A percentile compares a stretch with the other conserved stretches of the same genome.
These are phyloP conservation scores for Gaeumannomyces tritici DNA, from an alignment of 2,329 filamentous ascomycete species.

Conservation along the genomic window DNA sequence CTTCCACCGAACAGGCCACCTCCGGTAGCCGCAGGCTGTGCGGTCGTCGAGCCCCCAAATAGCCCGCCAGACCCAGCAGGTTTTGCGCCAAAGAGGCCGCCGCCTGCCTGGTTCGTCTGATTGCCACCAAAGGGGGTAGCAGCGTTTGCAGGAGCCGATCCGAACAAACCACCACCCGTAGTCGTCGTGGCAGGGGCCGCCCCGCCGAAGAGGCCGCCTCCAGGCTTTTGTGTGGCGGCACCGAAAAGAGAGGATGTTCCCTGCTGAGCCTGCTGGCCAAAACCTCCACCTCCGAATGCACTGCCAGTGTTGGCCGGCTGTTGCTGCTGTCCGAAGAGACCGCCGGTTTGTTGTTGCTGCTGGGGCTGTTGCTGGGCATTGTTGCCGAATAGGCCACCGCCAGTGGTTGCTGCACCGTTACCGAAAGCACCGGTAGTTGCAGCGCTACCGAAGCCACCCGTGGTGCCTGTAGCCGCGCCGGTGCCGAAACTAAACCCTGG, in stretches of 20 bases:
- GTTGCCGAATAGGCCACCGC: conserved; percentile 17
- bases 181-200: conserved; percentile 12
- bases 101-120: conserved; percentile 12
- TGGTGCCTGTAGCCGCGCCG: conserved; percentile 13
- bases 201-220: conserved; percentile 5
- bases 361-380: conserved; percentile 3
- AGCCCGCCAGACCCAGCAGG: conserved; percentile 30
- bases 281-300: conserved; percentile 6
- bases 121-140: not conserved
- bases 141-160: conserved; percentile 22
- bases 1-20: conserved; percentile 46
- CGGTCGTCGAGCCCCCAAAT: conserved; percentile 33
- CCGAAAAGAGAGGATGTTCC: conserved; percentile 6
- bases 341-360: not conserved
- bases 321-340: conserved; percentile 7
- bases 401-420: conserved; percentile 21
- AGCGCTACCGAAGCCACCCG: conserved; percentile 19
- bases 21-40: conserved; percentile 25
- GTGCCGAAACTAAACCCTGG: conserved; percentile 15
- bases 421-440: conserved; percentile 33
- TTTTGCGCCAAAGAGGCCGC: conserved; percentile 32
- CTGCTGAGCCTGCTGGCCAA: conserved; percentile 21
- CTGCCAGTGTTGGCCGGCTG: not conserved
- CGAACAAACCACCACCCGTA: conserved; percentile 30
- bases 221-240: not conserved